Evolutionary conservation across 768 basidiomycete species (phyloP), one percentile per base, ranked within the genome.

Genomic region (Phaffia tasmanica): DNA sequence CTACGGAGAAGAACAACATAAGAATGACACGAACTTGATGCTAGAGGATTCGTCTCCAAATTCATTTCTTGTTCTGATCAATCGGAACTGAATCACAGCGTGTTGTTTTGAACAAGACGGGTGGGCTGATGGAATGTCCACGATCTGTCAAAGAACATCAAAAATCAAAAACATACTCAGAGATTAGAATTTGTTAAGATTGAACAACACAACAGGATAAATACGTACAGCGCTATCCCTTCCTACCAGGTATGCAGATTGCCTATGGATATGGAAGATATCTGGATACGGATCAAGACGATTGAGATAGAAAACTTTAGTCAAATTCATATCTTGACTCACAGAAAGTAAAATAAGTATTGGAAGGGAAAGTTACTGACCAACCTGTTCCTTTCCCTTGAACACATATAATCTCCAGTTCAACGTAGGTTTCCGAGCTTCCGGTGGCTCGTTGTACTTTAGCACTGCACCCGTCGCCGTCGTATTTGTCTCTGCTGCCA

Each of bases 71-170:
- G 88, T 86, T 68, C 82, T 83, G 4, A 97, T 81, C 72, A 87
- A 85, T 32, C 95, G 87, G 87, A 87, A 91, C 78, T 99, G 95
- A 42, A 99, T 87, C 2, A 86, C 95, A 19, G 95, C 92, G 74
- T 99, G 95, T 74, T 99, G 95, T 74, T 99, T 99, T 0, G 95
- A 98, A 70, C 90, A 91, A 7, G 94, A 98, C 2, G 94, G 94
- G 74, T 99, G 95, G 67, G 95, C 91, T 51, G 97, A 79, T 19
- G 87, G 81, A 70, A 99, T 90, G 63, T 82, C 81, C 30, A 76
- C 79, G 42, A 81, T 78, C 79, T 80, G 66, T 15, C 8, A 0
- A 30, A 46, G n/a, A 62, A 50, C 18, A 19, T 42, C 35, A 23
- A 30, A 5, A 21, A 1, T 15, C n/a, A 18, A 16, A 23, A 55